Percentiles rank a stretch among this genome's conserved stretches.
Evolutionary conservation across 225 moss, liverwort and hornwort genomes (phyloP).

Genomic region (Anthoceros angustus): DNA sequence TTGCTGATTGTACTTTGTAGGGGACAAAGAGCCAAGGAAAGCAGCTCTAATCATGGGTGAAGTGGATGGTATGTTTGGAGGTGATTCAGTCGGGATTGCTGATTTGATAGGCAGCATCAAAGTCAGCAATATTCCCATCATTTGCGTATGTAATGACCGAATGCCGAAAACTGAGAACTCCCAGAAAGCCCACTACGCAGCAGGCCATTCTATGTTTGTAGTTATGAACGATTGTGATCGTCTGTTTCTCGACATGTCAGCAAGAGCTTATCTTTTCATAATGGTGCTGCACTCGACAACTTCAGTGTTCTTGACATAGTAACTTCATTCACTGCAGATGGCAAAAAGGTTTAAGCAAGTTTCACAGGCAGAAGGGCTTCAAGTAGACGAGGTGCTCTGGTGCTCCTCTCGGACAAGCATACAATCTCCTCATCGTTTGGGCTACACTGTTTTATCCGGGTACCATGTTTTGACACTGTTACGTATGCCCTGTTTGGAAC

Average conservation of each 20-base stretch:
- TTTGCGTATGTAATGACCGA: slow-evolving; percentile 99
- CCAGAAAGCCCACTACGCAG: slow-evolving; percentile 87
- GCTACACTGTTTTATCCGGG: background rate
- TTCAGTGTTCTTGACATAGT: too few species aligned
- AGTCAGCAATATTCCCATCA: slow-evolving; percentile 72
- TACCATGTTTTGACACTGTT: too few species aligned
- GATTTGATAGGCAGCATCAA: slow-evolving; percentile 91
- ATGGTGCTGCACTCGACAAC: background rate
- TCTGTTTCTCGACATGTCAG: too few species aligned
- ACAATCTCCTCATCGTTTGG: background rate
- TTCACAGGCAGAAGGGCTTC: slow-evolving; percentile 61
- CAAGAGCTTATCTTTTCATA: too few species aligned
- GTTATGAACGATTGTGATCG: slow-evolving; percentile 27
- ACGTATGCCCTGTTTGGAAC: too few species aligned
- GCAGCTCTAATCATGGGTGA: slow-evolving; percentile 94
- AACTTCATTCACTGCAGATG: slow-evolving; percentile 34
- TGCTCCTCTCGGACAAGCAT: background rate
- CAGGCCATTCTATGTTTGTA: slow-evolving; percentile 30
- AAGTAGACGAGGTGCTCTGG: slow-evolving; percentile 52
- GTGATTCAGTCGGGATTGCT: slow-evolving; percentile 92
- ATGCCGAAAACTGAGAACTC: slow-evolving; percentile 78
- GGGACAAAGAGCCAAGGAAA: slow-evolving; percentile 16
- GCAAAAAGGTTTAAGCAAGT: slow-evolving; percentile 74
- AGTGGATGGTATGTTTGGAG: slow-evolving; percentile 99
- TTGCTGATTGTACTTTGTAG: slow-evolving; percentile 17